Evolutionary conservation across 192 early-diverging fungal genomes (phyloP), one percentile per base, ranked within the genome.

Genomic region (Backusella sp.): DNA sequence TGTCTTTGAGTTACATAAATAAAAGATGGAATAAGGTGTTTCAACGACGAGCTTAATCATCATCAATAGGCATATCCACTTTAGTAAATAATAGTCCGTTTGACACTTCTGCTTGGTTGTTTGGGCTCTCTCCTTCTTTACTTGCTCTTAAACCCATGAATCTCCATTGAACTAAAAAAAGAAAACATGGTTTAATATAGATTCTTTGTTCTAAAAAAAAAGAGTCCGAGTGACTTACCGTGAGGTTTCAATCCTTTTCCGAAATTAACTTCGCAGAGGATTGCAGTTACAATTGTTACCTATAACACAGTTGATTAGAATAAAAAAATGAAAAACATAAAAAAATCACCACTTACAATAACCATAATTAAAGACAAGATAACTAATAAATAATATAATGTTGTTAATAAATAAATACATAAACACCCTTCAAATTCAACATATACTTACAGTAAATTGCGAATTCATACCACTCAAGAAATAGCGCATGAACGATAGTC

Each of bases 381-480:
- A 59, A 59, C 53, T 59, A 59, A 26, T 7, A 11, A 23, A 59
- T 49, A 19, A 59, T 23, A 12, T 11, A 26, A 59, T 8, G 7
- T 59, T 26, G 23, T 59, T 26, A 26, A 3, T 59, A 12, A 59
- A 26, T 59, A 26, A 28, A 59, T 28, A 59, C 23, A 59, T 59
- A 59, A 23, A 11, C 23, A 23, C 23, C 53, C 11, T 2, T 23
- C 11, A 59, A 23, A 59, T 59, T 23, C 26, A 23, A 11, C 23
- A 59, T 59, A 14, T 59, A 59, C 53, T 59, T 59, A 59, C 53
- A 59, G 53, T 59, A 59, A 59, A 59, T 59, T 59, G 53, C 53
- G 11, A 59, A 59, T 59, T 59, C 53, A 59, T 59, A 59, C 53
- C 53, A 59, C 23, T 59, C 53, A 23, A 59, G 2, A 26, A 59